phyloP scores from a whole-genome alignment of 176 grass and related monocot species.

The Aegilops tauschii region DNA sequence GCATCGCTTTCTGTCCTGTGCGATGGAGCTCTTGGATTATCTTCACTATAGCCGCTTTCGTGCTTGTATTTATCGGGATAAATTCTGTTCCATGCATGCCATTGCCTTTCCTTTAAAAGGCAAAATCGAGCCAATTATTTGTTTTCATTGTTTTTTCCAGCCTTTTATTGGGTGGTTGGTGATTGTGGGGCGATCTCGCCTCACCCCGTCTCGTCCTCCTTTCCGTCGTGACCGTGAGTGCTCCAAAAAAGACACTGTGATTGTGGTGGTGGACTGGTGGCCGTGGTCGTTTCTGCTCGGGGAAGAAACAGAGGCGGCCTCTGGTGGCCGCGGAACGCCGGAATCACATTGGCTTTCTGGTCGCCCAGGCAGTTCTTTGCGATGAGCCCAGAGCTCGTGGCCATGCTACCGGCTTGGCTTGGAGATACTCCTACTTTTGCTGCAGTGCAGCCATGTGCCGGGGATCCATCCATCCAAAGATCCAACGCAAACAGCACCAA shows the following conservation, averaged over 20 bases:
- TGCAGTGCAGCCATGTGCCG: not conserved
- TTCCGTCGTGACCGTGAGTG: not conserved
- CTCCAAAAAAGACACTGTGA: not conserved
- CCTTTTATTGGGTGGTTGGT: not conserved
- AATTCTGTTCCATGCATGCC: not conserved
- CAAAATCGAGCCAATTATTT: not conserved
- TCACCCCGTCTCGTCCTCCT: not conserved
- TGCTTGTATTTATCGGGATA: not conserved
- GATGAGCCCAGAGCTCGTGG: not conserved
- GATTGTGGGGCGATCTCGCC: not conserved
- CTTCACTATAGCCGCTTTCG: not conserved
- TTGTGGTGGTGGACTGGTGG: not conserved
- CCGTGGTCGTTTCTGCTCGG: not conserved
- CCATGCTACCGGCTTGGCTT: too few relatives aligned
- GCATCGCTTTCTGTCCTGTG: not conserved
- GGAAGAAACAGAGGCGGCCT: not conserved
- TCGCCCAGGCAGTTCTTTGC: not conserved
- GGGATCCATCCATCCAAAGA: not conserved
- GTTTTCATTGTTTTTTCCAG: not conserved
- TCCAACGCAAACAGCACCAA: not conserved
- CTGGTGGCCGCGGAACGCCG: slow-evolving; percentile 1
- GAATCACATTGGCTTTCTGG: not conserved
- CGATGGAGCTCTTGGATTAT: not conserved
- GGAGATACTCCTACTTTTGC: not conserved
- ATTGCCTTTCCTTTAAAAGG: not conserved